phyloP scores from a whole-genome alignment of 164 flowering plant genomes.

The Stephania cephalantha region DNA sequence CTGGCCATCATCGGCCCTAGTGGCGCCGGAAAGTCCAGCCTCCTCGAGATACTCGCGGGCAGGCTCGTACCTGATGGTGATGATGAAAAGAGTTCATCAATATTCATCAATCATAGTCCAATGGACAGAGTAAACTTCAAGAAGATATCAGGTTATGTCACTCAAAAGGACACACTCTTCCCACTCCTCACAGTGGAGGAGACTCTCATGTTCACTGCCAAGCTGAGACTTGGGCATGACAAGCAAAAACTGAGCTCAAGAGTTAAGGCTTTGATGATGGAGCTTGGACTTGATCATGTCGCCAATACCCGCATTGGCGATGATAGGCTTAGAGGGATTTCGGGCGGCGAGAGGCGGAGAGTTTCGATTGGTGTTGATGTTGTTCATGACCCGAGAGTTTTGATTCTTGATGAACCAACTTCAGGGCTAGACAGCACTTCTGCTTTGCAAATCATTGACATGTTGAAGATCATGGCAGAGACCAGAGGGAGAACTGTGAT shows the following conservation, averaged over 20 bases:
- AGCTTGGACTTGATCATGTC: constrained; percentile 64
- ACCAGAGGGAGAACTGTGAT: constrained; percentile 65
- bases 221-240: constrained; percentile 46
- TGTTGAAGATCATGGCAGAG: constrained; percentile 87
- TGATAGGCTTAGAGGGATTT: constrained; percentile 67
- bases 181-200: constrained; percentile 91
- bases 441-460: constrained; percentile 78
- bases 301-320: constrained; percentile 60
- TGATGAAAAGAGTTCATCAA: constrained; percentile 39
- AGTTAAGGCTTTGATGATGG: constrained; percentile 56
- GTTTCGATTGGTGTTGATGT: constrained; percentile 92
- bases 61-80: constrained; percentile 13
- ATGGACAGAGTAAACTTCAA: constrained; percentile 48
- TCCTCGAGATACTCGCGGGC: constrained; percentile 73
- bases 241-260: constrained; percentile 23
- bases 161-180: constrained; percentile 79
- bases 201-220: constrained; percentile 75
- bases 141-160: constrained; percentile 78
- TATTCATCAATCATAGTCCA: constrained; percentile 49
- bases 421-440: constrained; percentile 89
- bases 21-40: constrained; percentile 86
- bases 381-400: constrained; percentile 73
- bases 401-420: constrained; percentile 92
- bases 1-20: constrained; percentile 93
- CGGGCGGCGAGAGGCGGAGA: constrained; percentile 88